Conservation (phyloP, 495 filamentous ascomycete species). For the Bryoglossum gracile region DNA sequence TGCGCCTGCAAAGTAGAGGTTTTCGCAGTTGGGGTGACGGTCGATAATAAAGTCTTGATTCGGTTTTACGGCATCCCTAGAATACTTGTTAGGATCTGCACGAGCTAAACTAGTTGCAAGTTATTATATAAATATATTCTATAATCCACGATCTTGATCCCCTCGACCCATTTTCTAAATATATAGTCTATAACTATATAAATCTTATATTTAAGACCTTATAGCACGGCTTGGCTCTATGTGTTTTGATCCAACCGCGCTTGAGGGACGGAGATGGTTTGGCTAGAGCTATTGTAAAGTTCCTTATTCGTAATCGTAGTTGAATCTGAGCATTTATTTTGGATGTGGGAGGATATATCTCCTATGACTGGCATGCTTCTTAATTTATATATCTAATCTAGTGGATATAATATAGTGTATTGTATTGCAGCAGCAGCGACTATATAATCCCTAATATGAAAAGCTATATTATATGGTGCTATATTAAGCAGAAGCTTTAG, state of each 20-base stretch:
- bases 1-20: slow-evolving; percentile 38
- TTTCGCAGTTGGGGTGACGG: slow-evolving; percentile 41
- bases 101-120: background rate
- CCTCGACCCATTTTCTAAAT: slow-evolving; percentile 9
- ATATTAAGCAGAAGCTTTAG: slow-evolving; percentile 44
- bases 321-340: no score
- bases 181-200: slow-evolving; percentile 5
- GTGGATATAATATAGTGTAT: no score
- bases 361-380: no score
- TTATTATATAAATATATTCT: slow-evolving; percentile 20
- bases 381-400: no score
- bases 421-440: slow-evolving; percentile 48
- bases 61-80: slow-evolving; percentile 30
- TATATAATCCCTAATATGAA: slow-evolving; percentile 46
- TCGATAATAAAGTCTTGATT: slow-evolving; percentile 52
- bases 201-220: no score
- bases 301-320: no score
- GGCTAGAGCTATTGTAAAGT: no score
- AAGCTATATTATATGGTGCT: slow-evolving; percentile 31
- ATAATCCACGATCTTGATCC: slow-evolving; percentile 5
- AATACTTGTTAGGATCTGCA: background rate
- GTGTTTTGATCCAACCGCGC: no score
- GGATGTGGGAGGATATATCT: no score
- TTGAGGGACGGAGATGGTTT: no score
- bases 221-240: no score